A percentile compares a stretch with the other conserved stretches of the same genome.
Evolutionary conservation across 352 stramenopile species (phyloP).

Genomic region (Globisporangium takayamanum): DNA sequence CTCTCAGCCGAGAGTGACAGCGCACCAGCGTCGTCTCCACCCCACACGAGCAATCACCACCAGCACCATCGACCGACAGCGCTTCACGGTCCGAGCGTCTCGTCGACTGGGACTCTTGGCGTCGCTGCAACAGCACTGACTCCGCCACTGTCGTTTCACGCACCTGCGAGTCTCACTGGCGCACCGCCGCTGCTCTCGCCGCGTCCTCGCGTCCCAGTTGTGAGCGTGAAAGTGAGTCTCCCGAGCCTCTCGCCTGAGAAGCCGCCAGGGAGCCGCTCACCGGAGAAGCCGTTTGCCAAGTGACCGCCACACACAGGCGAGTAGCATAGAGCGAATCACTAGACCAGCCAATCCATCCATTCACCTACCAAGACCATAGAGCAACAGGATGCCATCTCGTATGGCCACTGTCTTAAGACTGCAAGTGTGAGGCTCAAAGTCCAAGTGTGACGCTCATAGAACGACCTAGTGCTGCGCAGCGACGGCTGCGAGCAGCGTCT

Average conservation of each 20-base stretch:
- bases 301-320: conserved; percentile 9
- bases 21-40: neutral
- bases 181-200: conserved; percentile 3
- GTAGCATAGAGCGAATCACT: neutral
- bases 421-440: no score
- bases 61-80: no score
- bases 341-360: no score
- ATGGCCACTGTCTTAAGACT: neutral
- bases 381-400: no score
- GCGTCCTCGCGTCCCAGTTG: conserved; percentile 2
- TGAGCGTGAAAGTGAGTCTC: conserved; percentile 30
- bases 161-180: neutral
- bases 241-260: conserved; percentile 59
- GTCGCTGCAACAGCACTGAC: no score
- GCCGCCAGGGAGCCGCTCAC: conserved; percentile 25
- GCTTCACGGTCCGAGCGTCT: no score
- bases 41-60: no score
- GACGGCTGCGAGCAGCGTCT: conserved; percentile 37
- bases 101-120: no score
- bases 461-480: conserved; percentile 18
- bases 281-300: conserved; percentile 30
- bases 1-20: conserved; percentile 10
- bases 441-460: no score
- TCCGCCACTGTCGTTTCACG: no score
- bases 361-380: no score